phyloP scores from a whole-genome alignment of 2,329 filamentous ascomycete genomes.

The Rugonectria rugulosa region DNA sequence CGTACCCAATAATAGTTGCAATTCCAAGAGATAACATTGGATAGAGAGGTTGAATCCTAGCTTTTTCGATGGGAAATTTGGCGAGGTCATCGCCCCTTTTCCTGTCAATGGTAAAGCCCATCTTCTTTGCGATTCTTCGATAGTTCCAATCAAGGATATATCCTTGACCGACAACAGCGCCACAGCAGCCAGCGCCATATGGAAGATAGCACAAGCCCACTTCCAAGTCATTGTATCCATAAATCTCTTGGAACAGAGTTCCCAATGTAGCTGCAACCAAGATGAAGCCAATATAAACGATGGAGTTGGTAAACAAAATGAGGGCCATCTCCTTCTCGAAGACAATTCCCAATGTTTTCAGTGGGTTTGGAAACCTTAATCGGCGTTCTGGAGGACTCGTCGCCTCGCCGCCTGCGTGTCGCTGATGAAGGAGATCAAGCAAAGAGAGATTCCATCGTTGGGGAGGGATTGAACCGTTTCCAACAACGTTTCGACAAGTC shows the following conservation, averaged over 20 bases:
- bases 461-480: conserved; percentile 67
- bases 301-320: conserved; percentile 59
- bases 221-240: conserved; percentile 58
- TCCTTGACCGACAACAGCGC: conserved; percentile 62
- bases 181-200: conserved; percentile 58
- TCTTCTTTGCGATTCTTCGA: conserved; percentile 66
- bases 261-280: conserved; percentile 61
- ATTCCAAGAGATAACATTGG: conserved; percentile 64
- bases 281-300: conserved; percentile 65
- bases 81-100: conserved; percentile 62
- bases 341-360: conserved; percentile 61
- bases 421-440: conserved; percentile 55
- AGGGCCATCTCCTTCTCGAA: conserved; percentile 66
- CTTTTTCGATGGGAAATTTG: conserved; percentile 63
- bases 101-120: conserved; percentile 67
- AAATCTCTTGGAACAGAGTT: conserved; percentile 59
- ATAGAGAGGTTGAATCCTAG: conserved; percentile 61
- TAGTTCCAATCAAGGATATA: conserved; percentile 73
- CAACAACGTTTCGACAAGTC: conserved; percentile 66
- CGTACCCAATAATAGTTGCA: conserved; percentile 61
- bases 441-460: conserved; percentile 65
- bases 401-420: conserved; percentile 45
- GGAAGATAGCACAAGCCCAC: conserved; percentile 64
- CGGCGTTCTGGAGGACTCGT: conserved; percentile 49
- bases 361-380: conserved; percentile 63